Evolutionary conservation across 2,329 filamentous ascomycete species (phyloP).

Genomic region (Penicillium sp.): DNA sequence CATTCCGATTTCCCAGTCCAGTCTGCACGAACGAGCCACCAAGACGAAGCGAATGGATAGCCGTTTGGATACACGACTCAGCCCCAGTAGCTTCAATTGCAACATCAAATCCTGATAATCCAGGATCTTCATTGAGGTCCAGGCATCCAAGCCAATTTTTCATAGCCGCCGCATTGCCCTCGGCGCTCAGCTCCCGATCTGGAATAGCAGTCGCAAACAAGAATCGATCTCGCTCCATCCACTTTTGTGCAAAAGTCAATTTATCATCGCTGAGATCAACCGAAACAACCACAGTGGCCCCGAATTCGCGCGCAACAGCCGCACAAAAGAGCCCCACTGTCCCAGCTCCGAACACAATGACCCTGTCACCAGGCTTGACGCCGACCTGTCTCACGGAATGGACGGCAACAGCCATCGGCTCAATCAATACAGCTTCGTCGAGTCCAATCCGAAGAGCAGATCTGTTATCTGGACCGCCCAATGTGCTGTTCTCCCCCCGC

Average conservation of each 20-base stretch:
- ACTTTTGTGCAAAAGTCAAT: slow-evolving; percentile 54
- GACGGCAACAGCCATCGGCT: slow-evolving; percentile 52
- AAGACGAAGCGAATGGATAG: slow-evolving; percentile 39
- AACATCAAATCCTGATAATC: slow-evolving; percentile 43
- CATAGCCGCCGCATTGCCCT: slow-evolving; percentile 32
- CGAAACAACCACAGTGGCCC: slow-evolving; percentile 61
- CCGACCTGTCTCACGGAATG: slow-evolving; percentile 45
- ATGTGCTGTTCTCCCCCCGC: not conserved
- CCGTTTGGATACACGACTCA: slow-evolving; percentile 47
- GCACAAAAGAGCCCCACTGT: slow-evolving; percentile 65
- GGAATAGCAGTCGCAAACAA: slow-evolving; percentile 15
- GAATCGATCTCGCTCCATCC: slow-evolving; percentile 3
- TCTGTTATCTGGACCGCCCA: not conserved
- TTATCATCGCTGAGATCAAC: slow-evolving; percentile 63
- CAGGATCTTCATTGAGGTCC: slow-evolving; percentile 16
- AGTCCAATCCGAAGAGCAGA: slow-evolving; percentile 9
- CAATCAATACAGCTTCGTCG: slow-evolving; percentile 43
- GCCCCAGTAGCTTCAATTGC: slow-evolving; percentile 49
- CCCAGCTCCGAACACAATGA: slow-evolving; percentile 65
- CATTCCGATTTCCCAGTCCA: slow-evolving; percentile 41
- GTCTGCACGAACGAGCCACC: slow-evolving; percentile 38
- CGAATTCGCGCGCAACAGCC: slow-evolving; percentile 63
- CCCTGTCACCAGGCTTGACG: slow-evolving; percentile 41
- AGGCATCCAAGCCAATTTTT: slow-evolving; percentile 11
- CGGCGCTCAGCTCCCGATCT: slow-evolving; percentile 4